These are phyloP conservation scores for Colletotrichum sp. DNA, from an alignment of 2,329 filamentous ascomycete species.

Conservation along the genomic window DNA sequence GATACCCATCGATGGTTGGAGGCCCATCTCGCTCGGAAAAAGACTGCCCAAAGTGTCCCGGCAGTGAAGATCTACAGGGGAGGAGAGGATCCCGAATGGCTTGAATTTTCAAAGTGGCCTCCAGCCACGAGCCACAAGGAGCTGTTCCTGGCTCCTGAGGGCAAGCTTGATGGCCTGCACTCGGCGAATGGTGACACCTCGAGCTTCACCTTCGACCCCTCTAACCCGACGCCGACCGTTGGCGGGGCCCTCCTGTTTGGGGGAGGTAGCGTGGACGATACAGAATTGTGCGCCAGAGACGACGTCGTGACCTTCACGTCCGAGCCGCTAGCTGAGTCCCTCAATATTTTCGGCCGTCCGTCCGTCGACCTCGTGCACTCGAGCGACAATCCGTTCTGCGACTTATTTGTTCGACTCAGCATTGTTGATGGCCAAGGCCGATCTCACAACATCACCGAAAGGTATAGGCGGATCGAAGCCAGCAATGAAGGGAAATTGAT, in stretches of 20 bases:
- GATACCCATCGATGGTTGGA: conserved; percentile 19
- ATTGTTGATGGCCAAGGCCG: conserved; percentile 26
- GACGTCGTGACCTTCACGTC: conserved; percentile 28
- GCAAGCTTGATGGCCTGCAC: not conserved
- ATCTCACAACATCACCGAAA: conserved; percentile 28
- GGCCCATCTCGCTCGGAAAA: not conserved
- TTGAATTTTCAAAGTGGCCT: conserved; percentile 16
- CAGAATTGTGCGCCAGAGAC: conserved; percentile 14
- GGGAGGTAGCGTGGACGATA: conserved; percentile 24
- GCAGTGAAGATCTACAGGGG: conserved; percentile 12
- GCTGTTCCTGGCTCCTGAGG: not conserved
- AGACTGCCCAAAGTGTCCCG: not conserved
- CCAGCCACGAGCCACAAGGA: not conserved
- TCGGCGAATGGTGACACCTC: not conserved
- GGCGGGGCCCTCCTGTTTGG: conserved; percentile 18
- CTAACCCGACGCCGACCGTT: conserved; percentile 27
- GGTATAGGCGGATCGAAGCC: conserved; percentile 23
- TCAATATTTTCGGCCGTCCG: conserved; percentile 26
- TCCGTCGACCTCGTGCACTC: conserved; percentile 26
- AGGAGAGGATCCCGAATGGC: conserved; percentile 22
- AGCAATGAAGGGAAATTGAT: not conserved
- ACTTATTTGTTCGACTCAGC: conserved; percentile 28
- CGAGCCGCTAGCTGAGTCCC: conserved; percentile 16
- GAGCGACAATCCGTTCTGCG: conserved; percentile 26
- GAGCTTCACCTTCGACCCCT: conserved; percentile 27